These are phyloP conservation scores for Dalbergia cochinchinensis DNA, from an alignment of 306 rosid genomes.

Conservation along the genomic window DNA sequence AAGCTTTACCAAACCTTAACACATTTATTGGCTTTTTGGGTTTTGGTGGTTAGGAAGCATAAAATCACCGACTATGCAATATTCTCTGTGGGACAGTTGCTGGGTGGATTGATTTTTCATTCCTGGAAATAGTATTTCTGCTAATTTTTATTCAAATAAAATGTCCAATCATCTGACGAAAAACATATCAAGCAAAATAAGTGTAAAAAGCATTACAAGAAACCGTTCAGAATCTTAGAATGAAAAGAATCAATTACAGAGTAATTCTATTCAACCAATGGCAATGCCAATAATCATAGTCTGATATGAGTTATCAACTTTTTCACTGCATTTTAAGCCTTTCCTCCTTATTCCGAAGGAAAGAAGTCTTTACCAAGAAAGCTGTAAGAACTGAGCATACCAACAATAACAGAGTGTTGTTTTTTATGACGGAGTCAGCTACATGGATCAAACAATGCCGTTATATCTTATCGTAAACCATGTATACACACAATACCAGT, in stretches of 20 bases:
- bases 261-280: neutral
- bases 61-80: neutral
- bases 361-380: slow-evolving; percentile 1
- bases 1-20: slow-evolving; percentile 18
- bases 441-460: neutral
- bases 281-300: neutral
- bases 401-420: neutral
- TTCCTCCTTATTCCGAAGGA: neutral
- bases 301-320: neutral
- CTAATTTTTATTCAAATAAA: neutral
- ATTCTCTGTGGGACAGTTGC: neutral
- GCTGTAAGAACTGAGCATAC: neutral
- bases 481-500: neutral
- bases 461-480: neutral
- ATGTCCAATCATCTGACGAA: slow-evolving; percentile 6
- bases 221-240: slow-evolving; percentile 5
- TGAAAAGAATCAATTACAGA: slow-evolving; percentile 3
- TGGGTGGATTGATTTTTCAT: no score
- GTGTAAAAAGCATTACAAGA: neutral
- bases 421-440: neutral
- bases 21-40: neutral
- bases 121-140: no score
- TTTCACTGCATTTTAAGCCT: neutral
- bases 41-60: neutral
- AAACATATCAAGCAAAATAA: neutral